Evolutionary conservation across 2,329 filamentous ascomycete genomes (phyloP).

Genomic region (Fusarium sp.): DNA sequence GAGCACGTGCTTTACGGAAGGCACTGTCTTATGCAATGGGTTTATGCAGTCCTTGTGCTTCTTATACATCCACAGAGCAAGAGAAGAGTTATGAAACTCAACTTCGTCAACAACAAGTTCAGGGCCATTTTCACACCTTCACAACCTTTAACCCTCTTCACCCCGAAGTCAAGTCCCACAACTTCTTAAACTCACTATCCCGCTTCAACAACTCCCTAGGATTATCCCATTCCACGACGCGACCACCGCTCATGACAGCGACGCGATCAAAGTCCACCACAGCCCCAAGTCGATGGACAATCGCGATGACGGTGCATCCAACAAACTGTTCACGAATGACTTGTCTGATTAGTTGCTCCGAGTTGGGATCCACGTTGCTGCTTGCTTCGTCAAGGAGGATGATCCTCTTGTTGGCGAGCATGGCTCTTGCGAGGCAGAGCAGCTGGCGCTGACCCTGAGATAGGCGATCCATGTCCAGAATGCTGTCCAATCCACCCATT

Average conservation of each 20-base stretch:
- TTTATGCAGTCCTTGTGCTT: background rate
- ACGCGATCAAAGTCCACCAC: slow-evolving; percentile 20
- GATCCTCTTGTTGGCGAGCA: slow-evolving; percentile 48
- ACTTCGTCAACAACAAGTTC: background rate
- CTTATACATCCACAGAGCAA: background rate
- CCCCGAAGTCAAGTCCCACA: slow-evolving; percentile 17
- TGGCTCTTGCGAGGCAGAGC: slow-evolving; percentile 51
- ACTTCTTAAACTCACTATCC: slow-evolving; percentile 23
- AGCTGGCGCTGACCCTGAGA: slow-evolving; percentile 59
- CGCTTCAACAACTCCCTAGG: slow-evolving; percentile 10
- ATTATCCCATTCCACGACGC: slow-evolving; percentile 21
- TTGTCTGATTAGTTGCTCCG: slow-evolving; percentile 47
- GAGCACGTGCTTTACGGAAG: background rate
- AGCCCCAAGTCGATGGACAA: slow-evolving; percentile 47
- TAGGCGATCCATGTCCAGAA: slow-evolving; percentile 45
- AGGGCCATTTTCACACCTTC: background rate
- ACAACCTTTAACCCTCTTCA: background rate
- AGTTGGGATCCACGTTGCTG: slow-evolving; percentile 48
- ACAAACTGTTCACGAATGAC: slow-evolving; percentile 47
- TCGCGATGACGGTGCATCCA: slow-evolving; percentile 62
- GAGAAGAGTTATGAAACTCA: background rate
- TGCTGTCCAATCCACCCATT: slow-evolving; percentile 51
- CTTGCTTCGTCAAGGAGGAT: slow-evolving; percentile 54
- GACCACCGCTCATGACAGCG: slow-evolving; percentile 17
- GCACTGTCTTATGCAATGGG: background rate